Base-by-base conservation (phyloP, 306 rosid genomes). In the Vigna unguiculata region DNA sequence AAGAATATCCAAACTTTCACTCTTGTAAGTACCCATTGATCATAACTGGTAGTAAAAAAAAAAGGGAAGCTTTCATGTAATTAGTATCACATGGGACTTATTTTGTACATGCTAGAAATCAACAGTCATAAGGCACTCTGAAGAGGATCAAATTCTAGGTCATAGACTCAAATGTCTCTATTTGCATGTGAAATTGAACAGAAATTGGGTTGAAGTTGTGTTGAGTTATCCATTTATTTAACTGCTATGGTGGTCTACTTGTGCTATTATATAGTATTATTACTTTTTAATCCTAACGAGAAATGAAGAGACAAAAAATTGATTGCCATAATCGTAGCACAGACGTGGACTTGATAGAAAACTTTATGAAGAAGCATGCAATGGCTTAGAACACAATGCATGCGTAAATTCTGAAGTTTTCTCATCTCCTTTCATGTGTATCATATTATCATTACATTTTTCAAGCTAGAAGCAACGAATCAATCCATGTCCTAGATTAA, bases 321-420 rank as follows among this genome's bases (percentile, higher is more conserved):
- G 52, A 64, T 22, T 36, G 65, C n/a, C 52, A 62, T 19, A 32
- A 75, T 47, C 62, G n/a, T 61, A 25, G 17, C 24, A 34, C 14
- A n/a, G 63, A 63, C 51, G 16, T 53, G 66, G 19, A 51, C 45
- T 76, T 38, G 36, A 25, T 12, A 24, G 30, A 43, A 14, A 21
- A 63, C 71, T 62, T 75, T 38, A 38, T 65, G 32, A 64, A 51
- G 54, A 52, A 64, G 72, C 8, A 49, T 21, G 40, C 51, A 63
- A 19, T 62, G 13, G 68, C 75, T 68, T 69, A 78, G 76, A 69
- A 52, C 81, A 66, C 36, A 57, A 22, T 74, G 41, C 66, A 24
- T 64, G n/a, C 36, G 30, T n/a, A 16, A 54, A 22, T n/a, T 11
- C 15, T 43, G 3, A 4, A 38, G 40, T 62, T 61, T 45, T 61